Base-by-base conservation (phyloP, 2,329 filamentous ascomycete species). In the Furcasterigmium furcatum region DNA sequence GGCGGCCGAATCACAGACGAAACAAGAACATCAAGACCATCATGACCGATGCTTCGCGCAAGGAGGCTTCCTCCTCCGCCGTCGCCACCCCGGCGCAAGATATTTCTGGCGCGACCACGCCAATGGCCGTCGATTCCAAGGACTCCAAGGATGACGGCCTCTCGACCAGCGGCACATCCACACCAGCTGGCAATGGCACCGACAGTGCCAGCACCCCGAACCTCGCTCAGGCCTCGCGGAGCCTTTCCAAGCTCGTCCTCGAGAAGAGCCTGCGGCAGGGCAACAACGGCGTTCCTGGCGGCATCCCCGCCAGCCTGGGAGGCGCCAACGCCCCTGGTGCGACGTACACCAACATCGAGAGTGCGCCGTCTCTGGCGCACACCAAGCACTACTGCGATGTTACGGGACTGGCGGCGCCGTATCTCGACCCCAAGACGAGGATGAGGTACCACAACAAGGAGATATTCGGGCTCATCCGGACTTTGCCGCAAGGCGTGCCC, bases 11-110 rank as follows among this genome's bases (percentile, higher is more conserved):
- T 54, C 87, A 91, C 67, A 91, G 94, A 43, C 89, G 94, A 67
- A 99, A 99, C 80, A 99, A 99, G 76, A 97, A 96, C 67, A 85
- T 97, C 68, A 97, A 97, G 69, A 89, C 95, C 58, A 94, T 99
- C 51, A 78, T 99, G 50, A 87, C 90, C 48, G 94, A 99, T 59
- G 88, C 87, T 12, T 82, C 88, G 19, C 86, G 90, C 56, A 89
- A 87, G 61, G 92, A 97, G 72, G 89, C 90, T n/a, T 95, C 91
- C 4, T 41, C 40, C 16, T 52, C 50, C 14, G 78, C 88, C 29
- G 76, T 91, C 60, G 89, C 87, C 14, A 96, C 81, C 2, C 78
- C 89, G 0, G 86, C 88, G 62, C 49, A 51, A 25, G 85, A 87
- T 60, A 88, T 89, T 63, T 63, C 70, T 55, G 91, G 87, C 60